Evolutionary conservation across 2,329 filamentous ascomycete species (phyloP).

Genomic region (Colletotrichum tropicale): DNA sequence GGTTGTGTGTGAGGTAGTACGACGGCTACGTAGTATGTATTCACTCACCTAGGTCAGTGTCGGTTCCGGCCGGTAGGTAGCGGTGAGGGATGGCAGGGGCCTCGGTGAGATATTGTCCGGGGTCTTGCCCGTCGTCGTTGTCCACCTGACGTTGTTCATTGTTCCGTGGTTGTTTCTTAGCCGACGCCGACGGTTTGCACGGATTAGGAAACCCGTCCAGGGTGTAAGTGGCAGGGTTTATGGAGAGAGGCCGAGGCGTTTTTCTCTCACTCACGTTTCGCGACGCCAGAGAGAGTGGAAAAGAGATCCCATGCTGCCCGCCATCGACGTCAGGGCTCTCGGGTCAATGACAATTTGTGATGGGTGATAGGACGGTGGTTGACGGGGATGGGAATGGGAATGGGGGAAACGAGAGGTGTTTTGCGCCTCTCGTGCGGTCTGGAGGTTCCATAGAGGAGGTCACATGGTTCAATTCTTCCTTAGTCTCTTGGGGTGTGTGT

Average conservation of each 20-base stretch:
- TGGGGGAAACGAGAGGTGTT: not conserved
- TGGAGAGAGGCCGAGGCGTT: not conserved
- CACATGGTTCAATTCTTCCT: not conserved
- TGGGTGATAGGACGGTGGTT: not conserved
- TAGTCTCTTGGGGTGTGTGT: not conserved
- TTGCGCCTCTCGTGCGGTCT: not conserved
- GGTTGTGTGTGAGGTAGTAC: not conserved
- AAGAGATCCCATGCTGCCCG: not conserved
- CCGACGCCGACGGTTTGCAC: not conserved
- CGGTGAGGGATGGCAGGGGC: not conserved
- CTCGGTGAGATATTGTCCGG: conserved; percentile 5
- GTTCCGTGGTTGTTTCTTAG: not conserved
- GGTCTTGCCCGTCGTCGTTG: not conserved
- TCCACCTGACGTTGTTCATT: not conserved
- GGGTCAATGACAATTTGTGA: not conserved
- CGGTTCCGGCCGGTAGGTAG: not conserved
- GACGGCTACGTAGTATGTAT: not conserved
- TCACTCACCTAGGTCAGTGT: not conserved
- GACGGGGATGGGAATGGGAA: not conserved
- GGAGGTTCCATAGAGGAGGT: not conserved
- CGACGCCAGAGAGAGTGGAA: not conserved
- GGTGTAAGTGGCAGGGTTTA: not conserved
- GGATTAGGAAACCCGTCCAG: not conserved
- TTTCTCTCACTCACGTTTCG: not conserved
- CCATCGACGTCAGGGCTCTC: not conserved